These are phyloP conservation scores for Pholiota conissans DNA, from an alignment of 768 basidiomycete species.

Conservation along the genomic window DNA sequence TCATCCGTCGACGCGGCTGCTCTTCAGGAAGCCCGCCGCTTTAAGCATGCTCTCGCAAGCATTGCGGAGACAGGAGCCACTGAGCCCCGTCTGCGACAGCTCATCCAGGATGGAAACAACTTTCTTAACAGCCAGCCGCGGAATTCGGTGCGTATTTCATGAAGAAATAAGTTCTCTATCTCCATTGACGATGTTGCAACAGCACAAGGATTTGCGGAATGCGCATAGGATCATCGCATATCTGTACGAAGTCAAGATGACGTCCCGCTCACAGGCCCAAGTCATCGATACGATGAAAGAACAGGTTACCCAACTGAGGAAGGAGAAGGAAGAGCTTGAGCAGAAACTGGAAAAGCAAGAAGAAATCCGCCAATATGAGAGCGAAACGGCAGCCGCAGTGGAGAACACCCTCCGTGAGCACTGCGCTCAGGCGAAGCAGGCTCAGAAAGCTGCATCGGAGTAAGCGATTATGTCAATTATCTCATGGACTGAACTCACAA, in stretches of 20 bases:
- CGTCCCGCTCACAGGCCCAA: conserved; percentile 33
- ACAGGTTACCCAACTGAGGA: conserved; percentile 34
- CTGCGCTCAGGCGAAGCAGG: conserved; percentile 44
- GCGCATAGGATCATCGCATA: conserved; percentile 50
- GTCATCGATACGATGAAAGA: conserved; percentile 32
- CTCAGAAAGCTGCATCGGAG: conserved; percentile 40
- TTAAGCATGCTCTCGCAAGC: conserved; percentile 53
- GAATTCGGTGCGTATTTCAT: conserved; percentile 37
- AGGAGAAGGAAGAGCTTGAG: conserved; percentile 35
- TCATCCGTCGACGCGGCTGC: conserved; percentile 14
- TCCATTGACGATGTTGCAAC: background rate
- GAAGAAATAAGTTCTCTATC: background rate
- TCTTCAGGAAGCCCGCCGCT: conserved; percentile 39
- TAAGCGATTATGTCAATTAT: conserved; percentile 26
- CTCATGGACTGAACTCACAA: background rate
- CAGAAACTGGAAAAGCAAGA: conserved; percentile 40
- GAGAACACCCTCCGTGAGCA: conserved; percentile 57
- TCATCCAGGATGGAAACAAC: conserved; percentile 49
- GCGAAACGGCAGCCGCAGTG: conserved; percentile 47
- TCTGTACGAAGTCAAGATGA: conserved; percentile 47
- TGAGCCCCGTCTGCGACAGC: conserved; percentile 45
- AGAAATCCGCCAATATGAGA: conserved; percentile 45
- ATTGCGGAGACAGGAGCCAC: conserved; percentile 59
- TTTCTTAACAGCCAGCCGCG: conserved; percentile 49
- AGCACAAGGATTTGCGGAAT: conserved; percentile 55